Evolutionary conservation across 2,329 filamentous ascomycete species (phyloP).

Genomic region (Claviceps digitariae): DNA sequence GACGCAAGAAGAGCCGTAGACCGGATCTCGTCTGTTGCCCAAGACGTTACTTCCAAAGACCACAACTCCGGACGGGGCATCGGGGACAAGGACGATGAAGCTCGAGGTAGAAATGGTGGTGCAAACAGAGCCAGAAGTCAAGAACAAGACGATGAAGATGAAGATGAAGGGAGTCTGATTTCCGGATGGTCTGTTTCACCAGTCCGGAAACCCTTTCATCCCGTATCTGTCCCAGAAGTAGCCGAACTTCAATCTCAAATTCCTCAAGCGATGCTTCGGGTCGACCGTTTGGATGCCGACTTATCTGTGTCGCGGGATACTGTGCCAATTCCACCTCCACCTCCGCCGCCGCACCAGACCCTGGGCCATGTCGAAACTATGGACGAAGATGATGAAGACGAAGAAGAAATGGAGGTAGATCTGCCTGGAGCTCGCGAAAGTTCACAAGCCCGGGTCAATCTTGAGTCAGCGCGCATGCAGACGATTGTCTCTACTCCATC

Average conservation of each 20-base stretch:
- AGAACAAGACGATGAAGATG: not conserved
- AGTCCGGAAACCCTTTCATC: not conserved
- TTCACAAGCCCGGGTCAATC: constrained; percentile 12
- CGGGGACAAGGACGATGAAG: not conserved
- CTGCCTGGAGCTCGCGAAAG: constrained; percentile 17
- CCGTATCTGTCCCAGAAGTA: not conserved
- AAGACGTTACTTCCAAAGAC: not conserved
- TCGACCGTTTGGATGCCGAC: not conserved
- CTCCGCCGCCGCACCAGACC: too few relatives aligned
- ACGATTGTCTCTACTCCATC: constrained; percentile 7
- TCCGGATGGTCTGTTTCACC: constrained; percentile 13
- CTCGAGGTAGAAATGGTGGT: not conserved
- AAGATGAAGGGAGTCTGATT: not conserved
- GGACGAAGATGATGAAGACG: constrained; percentile 5
- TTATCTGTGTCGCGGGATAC: not conserved
- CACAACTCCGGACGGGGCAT: not conserved
- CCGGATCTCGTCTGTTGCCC: not conserved
- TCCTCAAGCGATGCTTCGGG: constrained; percentile 13
- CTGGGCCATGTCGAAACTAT: not conserved
- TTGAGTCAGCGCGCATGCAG: constrained; percentile 10
- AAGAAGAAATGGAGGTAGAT: constrained; percentile 22
- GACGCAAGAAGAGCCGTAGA: not conserved
- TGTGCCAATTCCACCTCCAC: not conserved
- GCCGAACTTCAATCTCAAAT: constrained; percentile 9
- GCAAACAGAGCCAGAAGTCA: not conserved